Evolutionary conservation across 2,329 filamentous ascomycete species (phyloP), one percentile per base, ranked within the genome.

Genomic region (Thermothelomyces thermophilus): DNA sequence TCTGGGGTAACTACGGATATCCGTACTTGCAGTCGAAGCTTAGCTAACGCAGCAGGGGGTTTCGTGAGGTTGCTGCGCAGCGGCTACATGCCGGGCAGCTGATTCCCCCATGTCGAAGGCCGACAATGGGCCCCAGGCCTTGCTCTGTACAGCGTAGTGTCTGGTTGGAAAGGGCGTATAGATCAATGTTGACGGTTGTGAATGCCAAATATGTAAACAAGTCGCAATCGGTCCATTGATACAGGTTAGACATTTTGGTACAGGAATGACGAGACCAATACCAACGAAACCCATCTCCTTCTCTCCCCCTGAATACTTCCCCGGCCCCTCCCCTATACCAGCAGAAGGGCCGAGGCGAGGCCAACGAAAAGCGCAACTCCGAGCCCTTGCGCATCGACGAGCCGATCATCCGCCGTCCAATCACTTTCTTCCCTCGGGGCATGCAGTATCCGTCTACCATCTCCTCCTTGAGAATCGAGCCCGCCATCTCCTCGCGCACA

Each of bases 191-290:
- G 16, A 16, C 14, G 19, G 19, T 5, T 11, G 5, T 13, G 22
- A 2, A 9, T 16, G 20, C 34, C 24, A 14, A 35, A n/a, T 6
- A 35, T 16, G 16, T 14, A 16, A 28, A 41, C n/a, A 16, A 28
- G 20, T n/a, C 33, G 7, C 5, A 16, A 13, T 41, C n/a, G 2
- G 24, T 41, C 3, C 33, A 41, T 14, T 17, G 30, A 49, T 46
- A 44, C 47, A 44, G 14, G 13, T 33, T 46, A 46, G 24, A 47
- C 20, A 47, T 49, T 46, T 46, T n/a, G 35, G 24, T 50, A 53
- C 51, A 47, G 24, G 10, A 19, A 37, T 46, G 33, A 31, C 35
- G 35, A 42, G 42, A 44, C 35, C 34, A 35, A 40, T 42, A 53
- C 34, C 43, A 42, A 19, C 9, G 16, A 46, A 47, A 43, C 17